Evolutionary conservation across 2,329 filamentous ascomycete genomes (phyloP).

Genomic region (Hysterium pulicare): DNA sequence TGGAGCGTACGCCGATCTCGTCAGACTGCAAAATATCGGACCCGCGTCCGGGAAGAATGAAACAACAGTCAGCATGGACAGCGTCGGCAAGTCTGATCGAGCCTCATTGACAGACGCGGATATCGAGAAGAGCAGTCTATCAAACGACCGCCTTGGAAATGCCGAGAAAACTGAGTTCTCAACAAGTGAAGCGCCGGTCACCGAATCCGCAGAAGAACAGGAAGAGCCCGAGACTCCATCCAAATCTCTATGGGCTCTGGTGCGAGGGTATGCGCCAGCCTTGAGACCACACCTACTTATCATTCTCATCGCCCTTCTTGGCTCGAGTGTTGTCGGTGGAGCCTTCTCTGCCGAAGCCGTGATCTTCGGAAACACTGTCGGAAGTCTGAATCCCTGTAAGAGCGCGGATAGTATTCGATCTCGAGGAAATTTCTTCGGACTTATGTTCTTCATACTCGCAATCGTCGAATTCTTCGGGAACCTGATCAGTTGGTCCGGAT

Average conservation of each 20-base stretch:
- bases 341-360: conserved; percentile 57
- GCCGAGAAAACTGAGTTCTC: background rate
- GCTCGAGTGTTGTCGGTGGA: conserved; percentile 53
- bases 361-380: conserved; percentile 60
- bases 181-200: conserved; percentile 3
- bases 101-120: conserved; percentile 19
- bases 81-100: conserved; percentile 19
- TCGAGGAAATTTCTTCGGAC: conserved; percentile 52
- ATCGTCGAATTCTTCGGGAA: conserved; percentile 61
- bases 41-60: conserved; percentile 13
- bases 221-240: conserved; percentile 1
- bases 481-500: conserved; percentile 55
- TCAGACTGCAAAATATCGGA: conserved; percentile 43
- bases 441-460: conserved; percentile 60
- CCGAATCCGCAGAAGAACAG: conserved; percentile 9
- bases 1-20: conserved; percentile 49
- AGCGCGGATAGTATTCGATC: conserved; percentile 47
- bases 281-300: conserved; percentile 45
- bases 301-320: conserved; percentile 49
- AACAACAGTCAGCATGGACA: conserved; percentile 13
- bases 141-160: conserved; percentile 14
- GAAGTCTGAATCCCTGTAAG: conserved; percentile 55
- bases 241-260: conserved; percentile 19
- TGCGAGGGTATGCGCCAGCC: conserved; percentile 33
- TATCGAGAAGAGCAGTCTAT: conserved; percentile 12